Base-by-base conservation (phyloP, 2,329 filamentous ascomycete genomes). In the Scedosporium minutisporum region DNA sequence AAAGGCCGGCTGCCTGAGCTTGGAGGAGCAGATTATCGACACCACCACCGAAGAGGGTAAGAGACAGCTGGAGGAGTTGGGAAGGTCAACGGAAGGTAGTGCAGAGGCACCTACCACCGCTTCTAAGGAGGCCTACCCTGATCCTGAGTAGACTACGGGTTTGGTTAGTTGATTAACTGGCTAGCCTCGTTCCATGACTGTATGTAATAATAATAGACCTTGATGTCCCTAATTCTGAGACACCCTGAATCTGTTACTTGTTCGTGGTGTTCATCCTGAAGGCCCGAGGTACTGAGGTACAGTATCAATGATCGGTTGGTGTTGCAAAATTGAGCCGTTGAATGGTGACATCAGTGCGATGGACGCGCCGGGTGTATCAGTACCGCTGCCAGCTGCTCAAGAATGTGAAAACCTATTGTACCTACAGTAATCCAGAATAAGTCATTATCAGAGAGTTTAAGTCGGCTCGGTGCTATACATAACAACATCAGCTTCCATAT, bases 21-120 rank as follows among this genome's bases (percentile, higher is more conserved):
- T 99, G 60, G 92, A 97, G 73, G 87, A 96, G 71, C 87, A 96
- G 59, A 91, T 99, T 60, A 96, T 99, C 68, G 95, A 99, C 76
- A 91, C 92, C 1, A 99, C 92, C 57, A 96, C 93, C 2, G 88
- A 92, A 71, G 87, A 95, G 72, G 93, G 93, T 3, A 83, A 88
- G 78, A 84, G 87, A 72, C 87, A 87, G 71, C 80, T 93, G 68
- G 88, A 89, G 76, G 85, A 92, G 67, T 82, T 96, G 64, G 61
- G 42, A 61, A 59, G 27, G 61, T 55, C 57, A 41, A 16, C 33
- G 51, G 44, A 57, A 42, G 58, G 53, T 18, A 33, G 21, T 21
- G n/a, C 25, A 21, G 29, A 60, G 41, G 48, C 25, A 12, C 23
- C 46, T 10, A 14, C 48, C 3, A 3, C 29, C 5, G 42, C 14